Evolutionary conservation across 495 filamentous ascomycete species (phyloP).

Genomic region (Amniculicola lignicola): DNA sequence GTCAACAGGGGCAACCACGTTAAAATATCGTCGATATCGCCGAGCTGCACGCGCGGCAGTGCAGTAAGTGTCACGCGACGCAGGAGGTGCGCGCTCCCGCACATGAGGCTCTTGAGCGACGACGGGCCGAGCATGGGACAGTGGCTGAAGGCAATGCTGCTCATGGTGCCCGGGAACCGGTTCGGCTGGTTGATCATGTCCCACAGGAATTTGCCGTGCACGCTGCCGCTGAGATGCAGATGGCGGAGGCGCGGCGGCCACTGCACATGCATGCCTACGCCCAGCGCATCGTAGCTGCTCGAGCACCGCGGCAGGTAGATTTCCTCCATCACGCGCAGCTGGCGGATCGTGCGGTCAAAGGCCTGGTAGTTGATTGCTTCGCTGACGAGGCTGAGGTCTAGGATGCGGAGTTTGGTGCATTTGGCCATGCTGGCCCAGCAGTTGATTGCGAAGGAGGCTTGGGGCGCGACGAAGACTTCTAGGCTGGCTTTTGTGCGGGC

Average conservation of each 20-base stretch:
- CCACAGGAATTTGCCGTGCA: conserved; percentile 45
- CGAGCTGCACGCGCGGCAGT: conserved; percentile 29
- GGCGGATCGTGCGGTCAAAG: conserved; percentile 53
- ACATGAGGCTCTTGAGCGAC: conserved; percentile 1
- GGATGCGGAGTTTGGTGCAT: conserved; percentile 52
- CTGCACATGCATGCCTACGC: conserved; percentile 1
- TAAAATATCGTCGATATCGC: conserved; percentile 32
- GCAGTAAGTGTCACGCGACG: conserved; percentile 24
- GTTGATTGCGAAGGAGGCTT: conserved; percentile 61
- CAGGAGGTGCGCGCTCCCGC: conserved; percentile 11
- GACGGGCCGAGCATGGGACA: conserved; percentile 3
- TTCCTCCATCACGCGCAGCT: conserved; percentile 48
- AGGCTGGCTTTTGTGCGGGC: conserved; percentile 57
- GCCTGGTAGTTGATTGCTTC: conserved; percentile 51
- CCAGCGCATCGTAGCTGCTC: conserved; percentile 28
- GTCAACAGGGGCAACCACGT: conserved; percentile 29
- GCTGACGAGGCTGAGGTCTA: conserved; percentile 61
- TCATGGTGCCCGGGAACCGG: conserved; percentile 31
- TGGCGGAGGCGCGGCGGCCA: conserved; percentile 50
- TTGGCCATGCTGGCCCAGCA: conserved; percentile 62
- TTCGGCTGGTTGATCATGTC: conserved; percentile 38
- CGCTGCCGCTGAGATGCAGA: conserved; percentile 47
- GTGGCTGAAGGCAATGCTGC: conserved; percentile 6
- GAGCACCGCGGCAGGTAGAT: conserved; percentile 59
- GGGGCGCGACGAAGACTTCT: conserved; percentile 63